Conservation (phyloP, 2,329 filamentous ascomycete species). For the Hymenoscyphus fructigenus region DNA sequence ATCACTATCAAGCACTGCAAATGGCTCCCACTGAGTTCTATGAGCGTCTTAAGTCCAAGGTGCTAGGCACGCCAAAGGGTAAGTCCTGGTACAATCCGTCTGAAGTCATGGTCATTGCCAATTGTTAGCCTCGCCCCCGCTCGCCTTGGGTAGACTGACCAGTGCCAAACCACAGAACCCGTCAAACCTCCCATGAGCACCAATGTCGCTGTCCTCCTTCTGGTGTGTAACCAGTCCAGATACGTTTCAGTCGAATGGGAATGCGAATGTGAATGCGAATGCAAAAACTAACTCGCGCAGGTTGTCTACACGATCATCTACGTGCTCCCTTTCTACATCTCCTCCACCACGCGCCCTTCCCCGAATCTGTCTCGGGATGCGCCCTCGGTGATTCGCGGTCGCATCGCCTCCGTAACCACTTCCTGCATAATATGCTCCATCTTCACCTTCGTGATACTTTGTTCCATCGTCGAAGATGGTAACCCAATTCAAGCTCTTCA, state of each 20-base stretch:
- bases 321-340: slow-evolving; percentile 88
- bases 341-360: slow-evolving; percentile 74
- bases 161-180: slow-evolving; percentile 22
- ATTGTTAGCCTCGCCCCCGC: slow-evolving; percentile 7
- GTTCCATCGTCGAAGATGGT: slow-evolving; percentile 47
- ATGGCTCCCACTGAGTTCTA: slow-evolving; percentile 34
- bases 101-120: neutral
- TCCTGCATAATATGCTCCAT: slow-evolving; percentile 70
- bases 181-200: slow-evolving; percentile 31
- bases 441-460: slow-evolving; percentile 66
- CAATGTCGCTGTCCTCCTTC: slow-evolving; percentile 25
- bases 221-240: slow-evolving; percentile 23
- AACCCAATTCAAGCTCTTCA: slow-evolving; percentile 58
- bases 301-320: slow-evolving; percentile 84
- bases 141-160: slow-evolving; percentile 6
- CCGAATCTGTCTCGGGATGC: slow-evolving; percentile 79
- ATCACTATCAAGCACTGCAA: neutral
- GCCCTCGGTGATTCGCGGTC: slow-evolving; percentile 82
- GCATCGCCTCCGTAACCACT: slow-evolving; percentile 75
- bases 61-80: slow-evolving; percentile 28
- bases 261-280: too few species aligned
- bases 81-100: slow-evolving; percentile 11
- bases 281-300: slow-evolving; percentile 41
- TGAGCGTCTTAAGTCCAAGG: slow-evolving; percentile 29
- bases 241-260: too few species aligned